phyloP scores from a whole-genome alignment of 495 filamentous ascomycete species.

The Xylaria palmicola region DNA sequence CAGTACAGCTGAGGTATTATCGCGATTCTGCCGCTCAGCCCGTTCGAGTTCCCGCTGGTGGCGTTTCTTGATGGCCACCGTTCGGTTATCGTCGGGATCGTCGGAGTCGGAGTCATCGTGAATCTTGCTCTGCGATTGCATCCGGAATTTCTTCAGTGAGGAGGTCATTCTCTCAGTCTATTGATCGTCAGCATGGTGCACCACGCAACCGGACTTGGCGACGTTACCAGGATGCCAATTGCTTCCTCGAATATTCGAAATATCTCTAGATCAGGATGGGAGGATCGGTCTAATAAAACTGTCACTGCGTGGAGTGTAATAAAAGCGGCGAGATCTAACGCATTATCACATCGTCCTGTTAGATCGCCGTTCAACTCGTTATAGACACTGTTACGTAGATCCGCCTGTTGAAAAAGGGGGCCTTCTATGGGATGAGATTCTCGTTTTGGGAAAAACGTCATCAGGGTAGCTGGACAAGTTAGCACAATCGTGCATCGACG shows the following conservation, averaged over 20 bases:
- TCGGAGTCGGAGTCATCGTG: slow-evolving; percentile 51
- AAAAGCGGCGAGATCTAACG: slow-evolving; percentile 61
- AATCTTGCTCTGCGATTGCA: slow-evolving; percentile 43
- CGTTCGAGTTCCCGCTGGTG: slow-evolving; percentile 52
- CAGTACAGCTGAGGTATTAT: slow-evolving; percentile 62
- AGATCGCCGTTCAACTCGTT: slow-evolving; percentile 69
- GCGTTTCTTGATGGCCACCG: slow-evolving; percentile 43
- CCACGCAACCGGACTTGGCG: neutral
- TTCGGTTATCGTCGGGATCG: slow-evolving; percentile 44
- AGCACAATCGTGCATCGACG: neutral
- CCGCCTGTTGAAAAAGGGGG: slow-evolving; percentile 60
- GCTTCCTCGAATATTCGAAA: slow-evolving; percentile 69
- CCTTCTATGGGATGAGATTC: slow-evolving; percentile 50
- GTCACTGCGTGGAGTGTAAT: slow-evolving; percentile 62
- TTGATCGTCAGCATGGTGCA: neutral
- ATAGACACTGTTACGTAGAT: slow-evolving; percentile 63
- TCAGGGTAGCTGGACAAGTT: slow-evolving; percentile 40
- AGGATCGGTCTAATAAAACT: slow-evolving; percentile 58
- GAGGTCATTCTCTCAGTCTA: slow-evolving; percentile 63
- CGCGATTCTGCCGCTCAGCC: slow-evolving; percentile 55
- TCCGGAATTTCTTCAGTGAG: slow-evolving; percentile 63
- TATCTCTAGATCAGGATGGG: slow-evolving; percentile 61
- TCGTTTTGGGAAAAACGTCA: slow-evolving; percentile 59
- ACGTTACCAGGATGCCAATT: slow-evolving; percentile 58
- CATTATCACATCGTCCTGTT: slow-evolving; percentile 61